A percentile compares a stretch with the other conserved stretches of the same genome.
Conservation (phyloP, 1,284 basidiomycete genomes). For the Erythrobasidium hasegawianum region DNA sequence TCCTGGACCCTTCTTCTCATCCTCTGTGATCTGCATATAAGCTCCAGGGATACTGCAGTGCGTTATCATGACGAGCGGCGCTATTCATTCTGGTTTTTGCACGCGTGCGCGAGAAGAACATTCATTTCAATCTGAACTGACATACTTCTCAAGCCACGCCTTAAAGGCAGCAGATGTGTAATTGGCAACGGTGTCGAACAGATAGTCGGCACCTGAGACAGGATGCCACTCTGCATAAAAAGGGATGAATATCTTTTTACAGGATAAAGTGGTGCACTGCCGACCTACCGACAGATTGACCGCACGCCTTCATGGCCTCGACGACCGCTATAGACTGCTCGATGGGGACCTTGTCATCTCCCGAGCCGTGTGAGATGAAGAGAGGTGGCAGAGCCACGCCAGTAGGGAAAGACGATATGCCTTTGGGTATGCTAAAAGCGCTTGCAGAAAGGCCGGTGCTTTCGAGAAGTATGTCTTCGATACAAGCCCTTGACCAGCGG, state of each 20-base stretch:
- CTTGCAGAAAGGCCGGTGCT: not conserved
- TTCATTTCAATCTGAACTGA: conserved; percentile 1
- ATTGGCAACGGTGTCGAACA: not conserved
- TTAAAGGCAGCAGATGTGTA: not conserved
- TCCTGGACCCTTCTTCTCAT: too few relatives aligned
- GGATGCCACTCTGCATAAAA: not conserved
- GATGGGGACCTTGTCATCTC: not conserved
- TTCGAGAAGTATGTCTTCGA: conserved; percentile 1
- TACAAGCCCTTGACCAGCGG: not conserved
- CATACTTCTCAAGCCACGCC: conserved; percentile 1
- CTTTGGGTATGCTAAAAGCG: not conserved
- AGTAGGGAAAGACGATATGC: not conserved
- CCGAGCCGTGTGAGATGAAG: not conserved
- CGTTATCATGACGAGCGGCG: too few relatives aligned
- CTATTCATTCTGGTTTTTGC: too few relatives aligned
- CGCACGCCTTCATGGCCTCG: not conserved
- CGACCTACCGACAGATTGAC: not conserved
- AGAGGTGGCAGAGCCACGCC: not conserved
- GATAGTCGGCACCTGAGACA: not conserved
- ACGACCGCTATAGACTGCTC: not conserved
- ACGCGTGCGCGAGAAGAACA: too few relatives aligned
- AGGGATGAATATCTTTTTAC: not conserved
- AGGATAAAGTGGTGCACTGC: not conserved
- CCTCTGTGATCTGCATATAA: too few relatives aligned
- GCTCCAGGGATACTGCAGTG: too few relatives aligned